Evolutionary conservation across 192 early-diverging fungal species (phyloP).

Genomic region (Oehlia diaphana): DNA sequence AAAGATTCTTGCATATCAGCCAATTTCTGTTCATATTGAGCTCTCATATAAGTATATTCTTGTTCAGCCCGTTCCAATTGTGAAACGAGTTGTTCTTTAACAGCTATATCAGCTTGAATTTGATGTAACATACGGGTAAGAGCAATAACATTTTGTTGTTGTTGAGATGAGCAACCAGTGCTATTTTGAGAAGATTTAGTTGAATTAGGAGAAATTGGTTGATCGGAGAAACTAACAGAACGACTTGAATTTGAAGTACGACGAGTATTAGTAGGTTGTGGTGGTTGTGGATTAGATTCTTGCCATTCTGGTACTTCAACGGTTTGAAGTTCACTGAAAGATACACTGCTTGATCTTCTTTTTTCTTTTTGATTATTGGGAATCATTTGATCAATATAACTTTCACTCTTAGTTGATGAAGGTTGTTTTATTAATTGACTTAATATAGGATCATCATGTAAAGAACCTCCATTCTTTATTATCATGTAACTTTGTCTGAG

Average conservation of each 20-base stretch:
- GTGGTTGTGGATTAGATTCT: constrained; percentile 13
- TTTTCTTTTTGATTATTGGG: too few relatives aligned
- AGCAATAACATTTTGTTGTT: constrained; percentile 31
- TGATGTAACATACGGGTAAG: constrained; percentile 51
- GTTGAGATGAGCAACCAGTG: constrained; percentile 26
- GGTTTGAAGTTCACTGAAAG: constrained; percentile 29
- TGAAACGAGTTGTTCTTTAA: constrained; percentile 61
- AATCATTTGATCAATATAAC: constrained; percentile 31
- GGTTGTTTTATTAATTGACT: constrained; percentile 20
- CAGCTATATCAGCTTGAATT: constrained; percentile 58
- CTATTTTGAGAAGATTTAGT: background rate
- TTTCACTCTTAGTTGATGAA: constrained; percentile 29
- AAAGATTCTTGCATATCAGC: constrained; percentile 59
- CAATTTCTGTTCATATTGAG: constrained; percentile 71
- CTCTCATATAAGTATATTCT: constrained; percentile 59
- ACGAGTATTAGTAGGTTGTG: constrained; percentile 20
- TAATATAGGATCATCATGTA: constrained; percentile 28
- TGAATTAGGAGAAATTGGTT: background rate
- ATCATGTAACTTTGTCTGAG: constrained; percentile 39
- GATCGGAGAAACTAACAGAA: too few relatives aligned
- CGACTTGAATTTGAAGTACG: constrained; percentile 23
- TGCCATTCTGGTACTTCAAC: constrained; percentile 28
- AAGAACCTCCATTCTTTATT: constrained; percentile 37
- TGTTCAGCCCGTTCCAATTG: constrained; percentile 57
- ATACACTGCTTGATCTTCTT: constrained; percentile 19